Conservation (phyloP, 1,284 basidiomycete species). For the Fereydounia khargensis region DNA sequence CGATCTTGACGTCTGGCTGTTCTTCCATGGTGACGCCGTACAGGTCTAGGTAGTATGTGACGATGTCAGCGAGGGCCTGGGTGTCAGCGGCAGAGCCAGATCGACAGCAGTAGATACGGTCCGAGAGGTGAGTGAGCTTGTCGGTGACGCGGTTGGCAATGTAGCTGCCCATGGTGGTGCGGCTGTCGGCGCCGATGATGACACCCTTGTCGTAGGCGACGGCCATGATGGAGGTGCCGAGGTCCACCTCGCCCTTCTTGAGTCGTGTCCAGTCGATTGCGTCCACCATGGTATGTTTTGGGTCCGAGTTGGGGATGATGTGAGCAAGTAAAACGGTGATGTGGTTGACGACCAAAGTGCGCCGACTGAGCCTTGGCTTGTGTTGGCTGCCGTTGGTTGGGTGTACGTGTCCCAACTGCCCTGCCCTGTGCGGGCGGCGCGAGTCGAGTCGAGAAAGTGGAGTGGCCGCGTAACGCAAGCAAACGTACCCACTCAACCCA, state of each 20-base stretch:
- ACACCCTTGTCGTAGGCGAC: constrained; percentile 94
- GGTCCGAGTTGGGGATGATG: too few relatives aligned
- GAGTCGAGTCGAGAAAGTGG: too few relatives aligned
- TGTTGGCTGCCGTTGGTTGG: too few relatives aligned
- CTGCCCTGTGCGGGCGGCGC: too few relatives aligned
- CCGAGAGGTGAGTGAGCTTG: constrained; percentile 94
- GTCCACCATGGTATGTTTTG: too few relatives aligned
- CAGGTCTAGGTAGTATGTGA: constrained; percentile 82
- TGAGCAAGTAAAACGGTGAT: too few relatives aligned
- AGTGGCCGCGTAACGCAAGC: too few relatives aligned
- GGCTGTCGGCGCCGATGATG: constrained; percentile 91
- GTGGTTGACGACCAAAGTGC: too few relatives aligned
- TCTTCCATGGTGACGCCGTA: constrained; percentile 73
- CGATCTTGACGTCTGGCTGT: constrained; percentile 75
- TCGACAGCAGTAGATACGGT: constrained; percentile 98
- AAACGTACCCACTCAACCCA: too few relatives aligned
- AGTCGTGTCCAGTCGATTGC: constrained; percentile 12
- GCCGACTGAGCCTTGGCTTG: too few relatives aligned
- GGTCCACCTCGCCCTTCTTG: constrained; percentile 56
- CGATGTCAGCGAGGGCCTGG: constrained; percentile 86
- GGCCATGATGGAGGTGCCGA: constrained; percentile 92
- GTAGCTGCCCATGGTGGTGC: constrained; percentile 94
- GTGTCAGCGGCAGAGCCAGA: constrained; percentile 98
- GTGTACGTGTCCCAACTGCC: too few relatives aligned
- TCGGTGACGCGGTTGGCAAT: constrained; percentile 98